A percentile compares a stretch with the other conserved stretches of the same genome.
These are phyloP conservation scores for Solanum hybrid DNA, from an alignment of 305 asterid species.

Conservation along the genomic window DNA sequence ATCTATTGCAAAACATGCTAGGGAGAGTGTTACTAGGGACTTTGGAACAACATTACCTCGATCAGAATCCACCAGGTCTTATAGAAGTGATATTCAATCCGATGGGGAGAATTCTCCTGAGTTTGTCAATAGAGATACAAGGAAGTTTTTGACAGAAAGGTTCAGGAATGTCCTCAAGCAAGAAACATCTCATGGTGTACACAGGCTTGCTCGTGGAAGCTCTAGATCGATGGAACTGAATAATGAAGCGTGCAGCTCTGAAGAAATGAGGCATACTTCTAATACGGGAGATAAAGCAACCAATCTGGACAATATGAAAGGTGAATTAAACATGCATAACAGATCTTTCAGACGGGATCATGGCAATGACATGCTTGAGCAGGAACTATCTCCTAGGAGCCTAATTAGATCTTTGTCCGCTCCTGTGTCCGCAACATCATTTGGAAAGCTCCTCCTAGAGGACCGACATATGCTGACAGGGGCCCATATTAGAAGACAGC, in stretches of 20 bases:
- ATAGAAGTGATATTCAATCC: constrained; percentile 52
- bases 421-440: constrained; percentile 74
- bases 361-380: constrained; percentile 33
- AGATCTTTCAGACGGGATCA: constrained; percentile 50
- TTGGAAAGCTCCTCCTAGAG: constrained; percentile 86
- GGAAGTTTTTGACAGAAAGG: constrained; percentile 69
- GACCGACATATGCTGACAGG: constrained; percentile 72
- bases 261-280: constrained; percentile 26
- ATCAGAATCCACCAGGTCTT: constrained; percentile 80
- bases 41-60: constrained; percentile 49
- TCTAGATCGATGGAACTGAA: constrained; percentile 32
- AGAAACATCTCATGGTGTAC: constrained; percentile 39
- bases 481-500: constrained; percentile 74
- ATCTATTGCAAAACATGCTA: constrained; percentile 61
- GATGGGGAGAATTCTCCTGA: constrained; percentile 53
- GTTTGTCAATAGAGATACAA: constrained; percentile 51
- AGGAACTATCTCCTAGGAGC: constrained; percentile 57
- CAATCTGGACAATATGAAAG: constrained; percentile 19
- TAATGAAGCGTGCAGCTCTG: constrained; percentile 23
- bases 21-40: constrained; percentile 64
- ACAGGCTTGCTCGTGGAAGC: constrained; percentile 30
- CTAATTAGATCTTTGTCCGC: constrained; percentile 87
- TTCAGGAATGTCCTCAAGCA: constrained; percentile 61
- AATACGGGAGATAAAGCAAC: constrained; percentile 17
- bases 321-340: constrained; percentile 39